A percentile compares a stretch with the other conserved stretches of the same genome.
These are phyloP conservation scores for Rhododendron henanense DNA, from an alignment of 148 eudicot species.

Conservation along the genomic window DNA sequence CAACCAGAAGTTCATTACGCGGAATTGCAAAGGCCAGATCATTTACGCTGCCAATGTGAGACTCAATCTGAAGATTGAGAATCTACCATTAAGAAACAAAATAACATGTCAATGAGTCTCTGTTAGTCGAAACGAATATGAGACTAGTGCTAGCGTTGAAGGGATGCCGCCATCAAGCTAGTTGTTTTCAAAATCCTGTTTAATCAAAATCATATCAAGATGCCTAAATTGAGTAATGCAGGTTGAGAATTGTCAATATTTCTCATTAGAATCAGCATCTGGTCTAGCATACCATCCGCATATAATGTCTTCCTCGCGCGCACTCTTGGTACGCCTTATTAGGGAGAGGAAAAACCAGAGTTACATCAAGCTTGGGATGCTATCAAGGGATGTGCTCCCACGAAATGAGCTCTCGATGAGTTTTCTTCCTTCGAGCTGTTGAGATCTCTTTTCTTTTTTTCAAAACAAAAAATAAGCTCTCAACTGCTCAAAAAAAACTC, in stretches of 20 bases:
- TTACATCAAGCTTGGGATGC: not conserved
- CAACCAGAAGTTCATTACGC: too few species aligned
- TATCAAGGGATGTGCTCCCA: not conserved
- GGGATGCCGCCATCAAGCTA: slow-evolving; percentile 57
- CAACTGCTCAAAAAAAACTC: not conserved
- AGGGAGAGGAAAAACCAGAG: not conserved
- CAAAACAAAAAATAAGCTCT: not conserved
- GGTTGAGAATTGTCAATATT: not conserved
- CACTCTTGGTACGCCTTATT: too few species aligned
- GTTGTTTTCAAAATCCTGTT: slow-evolving; percentile 73
- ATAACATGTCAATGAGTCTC: too few species aligned
- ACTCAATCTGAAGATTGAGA: too few species aligned
- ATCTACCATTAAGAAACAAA: too few species aligned
- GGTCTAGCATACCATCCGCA: not conserved
- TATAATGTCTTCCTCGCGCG: not conserved
- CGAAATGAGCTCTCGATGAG: too few species aligned
- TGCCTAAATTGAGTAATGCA: not conserved
- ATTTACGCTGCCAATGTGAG: too few species aligned
- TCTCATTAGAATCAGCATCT: not conserved
- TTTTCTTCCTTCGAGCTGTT: too few species aligned
- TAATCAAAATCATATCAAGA: not conserved
- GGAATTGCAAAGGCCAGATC: too few species aligned
- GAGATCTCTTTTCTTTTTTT: too few species aligned
- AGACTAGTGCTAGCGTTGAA: slow-evolving; percentile 50
- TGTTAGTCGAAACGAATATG: too few species aligned